Conservation (phyloP, 495 filamentous ascomycete genomes). For the Penicillium desertorum region DNA sequence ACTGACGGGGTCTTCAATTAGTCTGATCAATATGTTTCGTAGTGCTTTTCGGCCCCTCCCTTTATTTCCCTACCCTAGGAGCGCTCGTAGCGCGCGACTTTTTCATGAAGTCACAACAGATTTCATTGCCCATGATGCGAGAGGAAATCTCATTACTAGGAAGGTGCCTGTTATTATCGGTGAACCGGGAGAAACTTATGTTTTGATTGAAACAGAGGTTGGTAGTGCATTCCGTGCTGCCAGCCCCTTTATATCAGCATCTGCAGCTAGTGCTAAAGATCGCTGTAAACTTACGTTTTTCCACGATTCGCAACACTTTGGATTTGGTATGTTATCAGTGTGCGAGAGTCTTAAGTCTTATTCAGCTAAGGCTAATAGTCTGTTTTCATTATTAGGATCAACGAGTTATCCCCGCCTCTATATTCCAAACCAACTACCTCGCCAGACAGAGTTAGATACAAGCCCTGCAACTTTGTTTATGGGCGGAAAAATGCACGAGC, state of each 20-base stretch:
- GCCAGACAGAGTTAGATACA: conserved; percentile 30
- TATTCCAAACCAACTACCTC: conserved; percentile 27
- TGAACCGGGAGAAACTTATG: conserved; percentile 31
- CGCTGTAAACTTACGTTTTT: conserved; percentile 38
- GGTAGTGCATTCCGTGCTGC: conserved; percentile 33
- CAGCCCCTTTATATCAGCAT: conserved; percentile 22
- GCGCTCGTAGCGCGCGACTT: conserved; percentile 20
- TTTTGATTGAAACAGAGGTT: conserved; percentile 32
- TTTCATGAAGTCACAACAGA: conserved; percentile 33
- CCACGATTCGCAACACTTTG: conserved; percentile 36
- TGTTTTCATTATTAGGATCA: conserved; percentile 16
- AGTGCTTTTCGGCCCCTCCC: conserved; percentile 17
- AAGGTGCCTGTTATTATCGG: conserved; percentile 34
- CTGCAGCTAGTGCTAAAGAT: conserved; percentile 23
- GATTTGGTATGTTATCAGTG: conserved; percentile 24
- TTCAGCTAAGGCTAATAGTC: conserved; percentile 9
- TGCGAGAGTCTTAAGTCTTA: conserved; percentile 3
- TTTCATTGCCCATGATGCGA: conserved; percentile 27
- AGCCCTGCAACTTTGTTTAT: conserved; percentile 38
- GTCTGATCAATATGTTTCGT: conserved; percentile 23
- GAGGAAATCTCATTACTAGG: conserved; percentile 25
- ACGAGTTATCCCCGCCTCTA: conserved; percentile 36
- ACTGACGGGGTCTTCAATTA: conserved; percentile 5
- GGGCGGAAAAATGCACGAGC: conserved; percentile 33
- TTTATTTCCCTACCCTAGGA: conserved; percentile 14